phyloP scores from a whole-genome alignment of 192 early-diverging fungal genomes.

The Entrophospora sp. region DNA sequence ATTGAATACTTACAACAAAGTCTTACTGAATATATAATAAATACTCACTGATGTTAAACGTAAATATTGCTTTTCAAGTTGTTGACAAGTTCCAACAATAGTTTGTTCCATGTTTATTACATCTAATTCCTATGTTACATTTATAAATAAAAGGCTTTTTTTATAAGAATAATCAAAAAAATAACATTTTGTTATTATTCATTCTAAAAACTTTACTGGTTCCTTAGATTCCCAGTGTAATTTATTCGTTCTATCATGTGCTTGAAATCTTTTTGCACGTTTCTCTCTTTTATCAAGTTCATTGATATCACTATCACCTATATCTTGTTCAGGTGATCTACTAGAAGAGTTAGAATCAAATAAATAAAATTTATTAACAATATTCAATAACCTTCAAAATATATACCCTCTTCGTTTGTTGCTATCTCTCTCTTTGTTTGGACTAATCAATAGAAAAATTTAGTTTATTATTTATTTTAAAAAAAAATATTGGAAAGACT shows the following conservation, averaged over 20 bases:
- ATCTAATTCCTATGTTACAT: conserved; percentile 39
- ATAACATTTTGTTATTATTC: not conserved
- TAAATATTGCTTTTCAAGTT: conserved; percentile 88
- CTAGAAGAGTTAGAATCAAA: not conserved
- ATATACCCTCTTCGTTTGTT: no score
- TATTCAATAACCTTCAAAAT: no score
- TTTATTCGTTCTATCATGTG: conserved; percentile 11
- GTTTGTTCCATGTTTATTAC: conserved; percentile 76
- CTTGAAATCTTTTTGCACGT: conserved; percentile 28
- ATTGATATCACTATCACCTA: not conserved
- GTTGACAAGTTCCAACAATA: conserved; percentile 78
- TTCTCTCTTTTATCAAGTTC: conserved; percentile 34
- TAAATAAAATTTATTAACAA: not conserved
- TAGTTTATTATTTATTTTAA: not conserved
- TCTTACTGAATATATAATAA: not conserved
- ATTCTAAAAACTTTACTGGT: not conserved
- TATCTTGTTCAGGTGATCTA: not conserved
- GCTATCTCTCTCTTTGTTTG: conserved; percentile 8
- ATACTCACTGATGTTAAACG: conserved; percentile 75
- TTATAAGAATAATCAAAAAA: not conserved
- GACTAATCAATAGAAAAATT: not conserved
- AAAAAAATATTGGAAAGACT: not conserved
- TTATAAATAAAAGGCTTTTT: not conserved
- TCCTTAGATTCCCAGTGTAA: not conserved
- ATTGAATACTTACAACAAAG: no score